These are phyloP conservation scores for Starmerella floricola DNA, from an alignment of 805 yeast genomes.

Conservation along the genomic window DNA sequence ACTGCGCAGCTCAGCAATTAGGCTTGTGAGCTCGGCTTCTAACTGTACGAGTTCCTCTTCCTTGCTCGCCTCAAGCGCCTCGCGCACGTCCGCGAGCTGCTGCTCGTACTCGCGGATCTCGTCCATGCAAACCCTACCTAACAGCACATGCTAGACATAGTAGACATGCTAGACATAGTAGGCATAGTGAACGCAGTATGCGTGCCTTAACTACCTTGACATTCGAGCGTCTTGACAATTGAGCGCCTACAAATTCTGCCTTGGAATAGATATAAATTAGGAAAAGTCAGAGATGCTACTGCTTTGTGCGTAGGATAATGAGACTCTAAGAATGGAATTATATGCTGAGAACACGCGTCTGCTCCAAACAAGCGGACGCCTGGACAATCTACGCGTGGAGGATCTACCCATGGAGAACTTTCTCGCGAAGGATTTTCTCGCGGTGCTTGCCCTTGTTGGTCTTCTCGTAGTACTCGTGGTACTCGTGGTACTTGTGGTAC, in stretches of 20 bases:
- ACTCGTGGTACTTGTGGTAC: constrained; percentile 4
- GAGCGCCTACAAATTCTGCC: background rate
- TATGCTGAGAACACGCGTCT: too few relatives aligned
- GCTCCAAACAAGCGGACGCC: too few relatives aligned
- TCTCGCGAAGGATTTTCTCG: too few relatives aligned
- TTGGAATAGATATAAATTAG: background rate
- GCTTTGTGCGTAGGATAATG: too few relatives aligned
- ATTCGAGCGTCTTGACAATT: background rate
- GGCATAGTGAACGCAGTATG: too few relatives aligned
- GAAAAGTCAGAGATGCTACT: background rate
- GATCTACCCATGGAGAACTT: too few relatives aligned
- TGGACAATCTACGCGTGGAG: too few relatives aligned
- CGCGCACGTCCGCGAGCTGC: constrained; percentile 27
- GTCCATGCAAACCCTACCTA: constrained; percentile 3
- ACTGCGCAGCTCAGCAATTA: constrained; percentile 23
- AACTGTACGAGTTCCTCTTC: constrained; percentile 23
- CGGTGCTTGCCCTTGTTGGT: too few relatives aligned
- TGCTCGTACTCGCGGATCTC: constrained; percentile 28
- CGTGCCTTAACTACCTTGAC: too few relatives aligned
- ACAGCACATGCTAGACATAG: too few relatives aligned
- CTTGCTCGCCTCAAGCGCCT: constrained; percentile 24
- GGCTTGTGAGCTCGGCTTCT: constrained; percentile 25
- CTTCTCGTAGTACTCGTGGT: background rate
- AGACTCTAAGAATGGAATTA: too few relatives aligned
- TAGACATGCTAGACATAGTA: too few relatives aligned